Conservation (phyloP, 208 protist genomes). For the Novymonas esmeraldas region DNA sequence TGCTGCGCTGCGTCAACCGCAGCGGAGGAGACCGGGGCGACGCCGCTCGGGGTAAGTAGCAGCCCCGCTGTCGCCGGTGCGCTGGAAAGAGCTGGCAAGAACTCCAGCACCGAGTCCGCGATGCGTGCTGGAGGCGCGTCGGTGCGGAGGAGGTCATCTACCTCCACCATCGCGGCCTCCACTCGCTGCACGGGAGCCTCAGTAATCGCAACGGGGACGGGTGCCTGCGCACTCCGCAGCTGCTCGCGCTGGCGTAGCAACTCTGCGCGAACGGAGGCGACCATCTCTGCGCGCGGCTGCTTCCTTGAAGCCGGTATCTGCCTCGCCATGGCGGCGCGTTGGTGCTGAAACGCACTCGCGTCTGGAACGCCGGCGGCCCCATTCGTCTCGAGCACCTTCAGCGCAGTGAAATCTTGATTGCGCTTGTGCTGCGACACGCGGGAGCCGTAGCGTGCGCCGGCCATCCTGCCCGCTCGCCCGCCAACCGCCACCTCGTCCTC, state of each 20-base stretch:
- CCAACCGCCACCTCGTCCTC: conserved; percentile 5
- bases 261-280: conserved; percentile 32
- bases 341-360: conserved; percentile 3
- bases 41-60: neutral
- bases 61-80: too few relatives aligned
- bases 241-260: conserved; percentile 29
- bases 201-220: too few relatives aligned
- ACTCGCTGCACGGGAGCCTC: conserved; percentile 10
- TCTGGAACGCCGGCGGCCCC: neutral
- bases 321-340: conserved; percentile 3
- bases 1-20: neutral
- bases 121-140: neutral
- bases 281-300: conserved; percentile 17
- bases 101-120: conserved; percentile 2
- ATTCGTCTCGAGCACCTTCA: conserved; percentile 36
- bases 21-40: too few relatives aligned
- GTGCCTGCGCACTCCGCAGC: conserved; percentile 3
- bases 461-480: conserved; percentile 13
- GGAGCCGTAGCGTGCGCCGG: conserved; percentile 11
- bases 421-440: neutral
- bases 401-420: conserved; percentile 31
- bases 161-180: conserved; percentile 23
- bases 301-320: neutral
- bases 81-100: conserved; percentile 6
- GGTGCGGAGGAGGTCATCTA: conserved; percentile 19